phyloP scores from a whole-genome alignment of 768 basidiomycete species.

The Cystofilobasidium capitatum region DNA sequence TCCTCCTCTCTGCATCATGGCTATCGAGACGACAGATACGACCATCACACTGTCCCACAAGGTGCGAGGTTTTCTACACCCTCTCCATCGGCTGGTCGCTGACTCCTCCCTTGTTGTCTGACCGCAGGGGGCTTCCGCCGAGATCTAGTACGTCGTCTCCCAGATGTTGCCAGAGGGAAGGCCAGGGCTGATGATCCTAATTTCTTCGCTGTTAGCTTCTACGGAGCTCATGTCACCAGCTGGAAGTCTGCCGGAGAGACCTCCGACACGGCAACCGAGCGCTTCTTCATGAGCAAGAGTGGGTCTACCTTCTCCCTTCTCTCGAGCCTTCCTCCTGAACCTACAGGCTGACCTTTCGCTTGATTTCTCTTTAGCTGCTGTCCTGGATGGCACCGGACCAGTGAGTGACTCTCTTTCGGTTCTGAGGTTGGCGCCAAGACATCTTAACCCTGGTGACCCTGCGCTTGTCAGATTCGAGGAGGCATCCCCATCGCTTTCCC shows the following conservation, averaged over 20 bases:
- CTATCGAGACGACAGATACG: no score
- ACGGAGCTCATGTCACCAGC: constrained; percentile 10
- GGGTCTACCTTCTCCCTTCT: background rate
- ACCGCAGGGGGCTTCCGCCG: constrained; percentile 3
- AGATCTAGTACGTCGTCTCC: constrained; percentile 12
- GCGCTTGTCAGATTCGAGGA: constrained; percentile 11
- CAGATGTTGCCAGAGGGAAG: no score
- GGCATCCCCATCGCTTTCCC: constrained; percentile 20
- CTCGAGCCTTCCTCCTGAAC: no score
- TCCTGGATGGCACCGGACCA: constrained; percentile 15
- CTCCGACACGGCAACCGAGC: background rate
- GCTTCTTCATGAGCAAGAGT: constrained; percentile 24
- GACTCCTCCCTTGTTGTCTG: no score
- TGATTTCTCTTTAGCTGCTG: background rate
- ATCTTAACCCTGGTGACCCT: background rate
- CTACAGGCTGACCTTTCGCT: background rate
- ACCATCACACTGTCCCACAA: no score
- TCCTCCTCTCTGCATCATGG: no score
- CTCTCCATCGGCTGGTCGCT: no score
- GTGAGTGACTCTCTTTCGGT: constrained; percentile 2
- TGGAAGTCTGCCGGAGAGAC: constrained; percentile 9
- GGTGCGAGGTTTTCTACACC: no score
- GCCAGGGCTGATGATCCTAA: background rate
- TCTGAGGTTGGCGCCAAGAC: background rate
- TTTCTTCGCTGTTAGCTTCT: background rate